These are phyloP conservation scores for Papilionanthe hybrid DNA, from an alignment of 116 monocot genomes.

Conservation along the genomic window DNA sequence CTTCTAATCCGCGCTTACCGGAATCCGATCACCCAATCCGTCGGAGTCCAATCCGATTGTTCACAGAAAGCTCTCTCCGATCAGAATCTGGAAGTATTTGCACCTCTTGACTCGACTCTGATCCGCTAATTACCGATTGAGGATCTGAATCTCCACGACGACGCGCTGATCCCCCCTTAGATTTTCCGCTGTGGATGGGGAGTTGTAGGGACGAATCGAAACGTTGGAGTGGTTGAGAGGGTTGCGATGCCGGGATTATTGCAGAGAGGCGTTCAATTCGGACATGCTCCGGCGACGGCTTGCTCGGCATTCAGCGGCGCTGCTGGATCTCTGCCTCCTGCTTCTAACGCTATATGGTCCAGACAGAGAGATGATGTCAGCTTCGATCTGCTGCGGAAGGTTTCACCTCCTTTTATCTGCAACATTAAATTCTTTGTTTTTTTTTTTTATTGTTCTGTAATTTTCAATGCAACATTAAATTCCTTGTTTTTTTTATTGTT, in stretches of 20 bases:
- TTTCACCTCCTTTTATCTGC: slow-evolving; percentile 14
- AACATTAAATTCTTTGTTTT: not conserved
- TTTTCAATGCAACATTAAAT: not conserved
- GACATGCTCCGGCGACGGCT: slow-evolving; percentile 14
- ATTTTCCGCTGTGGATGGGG: slow-evolving; percentile 3
- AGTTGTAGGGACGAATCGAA: not conserved
- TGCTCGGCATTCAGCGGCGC: slow-evolving; percentile 6
- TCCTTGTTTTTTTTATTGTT: not conserved
- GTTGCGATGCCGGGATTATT: slow-evolving; percentile 39
- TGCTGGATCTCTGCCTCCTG: slow-evolving; percentile 15
- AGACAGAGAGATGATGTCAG: slow-evolving; percentile 55
- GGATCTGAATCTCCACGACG: not conserved
- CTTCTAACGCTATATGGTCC: slow-evolving; percentile 53
- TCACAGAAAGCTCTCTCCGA: not conserved
- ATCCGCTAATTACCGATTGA: not conserved
- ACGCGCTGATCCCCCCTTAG: not conserved
- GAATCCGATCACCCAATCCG: not conserved
- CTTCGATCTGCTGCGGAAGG: slow-evolving; percentile 84
- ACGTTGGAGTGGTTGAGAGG: slow-evolving; percentile 1
- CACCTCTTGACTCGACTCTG: not conserved
- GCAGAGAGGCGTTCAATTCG: slow-evolving; percentile 24
- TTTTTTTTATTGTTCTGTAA: not conserved
- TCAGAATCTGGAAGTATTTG: not conserved
- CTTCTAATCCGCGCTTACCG: not conserved
- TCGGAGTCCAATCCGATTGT: not conserved